These are phyloP conservation scores for Rubus parviflorus DNA, from an alignment of 306 rosid species.

Conservation along the genomic window DNA sequence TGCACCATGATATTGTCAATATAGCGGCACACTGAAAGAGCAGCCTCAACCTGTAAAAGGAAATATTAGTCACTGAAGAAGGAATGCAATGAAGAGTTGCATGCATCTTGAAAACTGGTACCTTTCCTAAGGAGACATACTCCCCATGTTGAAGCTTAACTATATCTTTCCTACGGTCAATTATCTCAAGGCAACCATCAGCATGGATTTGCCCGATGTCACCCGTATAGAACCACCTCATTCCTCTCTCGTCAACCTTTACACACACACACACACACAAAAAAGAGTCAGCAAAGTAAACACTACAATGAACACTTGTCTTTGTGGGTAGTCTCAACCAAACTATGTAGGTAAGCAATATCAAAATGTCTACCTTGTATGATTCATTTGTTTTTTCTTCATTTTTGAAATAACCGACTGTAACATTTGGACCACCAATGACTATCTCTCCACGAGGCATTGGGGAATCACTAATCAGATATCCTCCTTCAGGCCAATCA, in stretches of 20 bases:
- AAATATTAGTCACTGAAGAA: slow-evolving; percentile 31
- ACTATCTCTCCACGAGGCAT: slow-evolving; percentile 96
- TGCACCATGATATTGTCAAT: slow-evolving; percentile 82
- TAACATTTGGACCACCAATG: slow-evolving; percentile 89
- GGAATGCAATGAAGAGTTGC: slow-evolving; percentile 12
- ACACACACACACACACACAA: slow-evolving; percentile 12
- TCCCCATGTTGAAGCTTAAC: slow-evolving; percentile 98
- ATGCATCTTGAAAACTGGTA: slow-evolving; percentile 27
- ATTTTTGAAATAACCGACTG: slow-evolving; percentile 92
- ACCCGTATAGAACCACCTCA: slow-evolving; percentile 96
- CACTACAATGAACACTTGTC: slow-evolving; percentile 7
- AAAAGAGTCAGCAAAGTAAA: not conserved
- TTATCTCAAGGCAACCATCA: slow-evolving; percentile 95
- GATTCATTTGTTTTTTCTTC: slow-evolving; percentile 85
- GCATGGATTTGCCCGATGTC: slow-evolving; percentile 80
- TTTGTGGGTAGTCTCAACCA: slow-evolving; percentile 9
- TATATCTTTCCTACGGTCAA: slow-evolving; percentile 95
- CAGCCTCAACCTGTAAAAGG: slow-evolving; percentile 83
- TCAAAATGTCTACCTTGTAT: slow-evolving; percentile 63
- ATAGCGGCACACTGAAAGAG: slow-evolving; percentile 65
- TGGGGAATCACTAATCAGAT: slow-evolving; percentile 60
- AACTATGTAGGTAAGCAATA: not conserved
- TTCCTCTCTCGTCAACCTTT: slow-evolving; percentile 84
- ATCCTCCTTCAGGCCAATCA: slow-evolving; percentile 96
- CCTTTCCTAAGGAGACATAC: slow-evolving; percentile 98